Evolutionary conservation across 2,329 filamentous ascomycete species (phyloP), one percentile per base, ranked within the genome.

Genomic region (Cyphellophora europaea): DNA sequence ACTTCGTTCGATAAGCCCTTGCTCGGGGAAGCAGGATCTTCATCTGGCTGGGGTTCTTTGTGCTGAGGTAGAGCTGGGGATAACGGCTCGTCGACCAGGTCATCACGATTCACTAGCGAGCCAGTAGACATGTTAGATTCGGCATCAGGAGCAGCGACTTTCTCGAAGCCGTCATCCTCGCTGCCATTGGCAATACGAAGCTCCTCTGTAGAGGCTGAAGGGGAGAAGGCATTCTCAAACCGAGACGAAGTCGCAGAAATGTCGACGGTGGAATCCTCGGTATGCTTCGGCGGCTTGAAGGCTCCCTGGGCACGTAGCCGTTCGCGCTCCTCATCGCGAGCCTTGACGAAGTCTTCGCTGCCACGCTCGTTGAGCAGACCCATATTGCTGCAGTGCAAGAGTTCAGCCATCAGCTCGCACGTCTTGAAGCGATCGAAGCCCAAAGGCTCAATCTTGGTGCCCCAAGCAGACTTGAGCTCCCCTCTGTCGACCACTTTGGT

Each of bases 371-470:
- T 98, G 46, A 98, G 66, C 21, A 98, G 67, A 5, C 84, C 88
- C 91, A 98, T 98, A 56, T 98, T 98, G 57, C 89, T 96, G 61
- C 91, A 98, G 59, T 98, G 91, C 25, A 98, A 65, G 29, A 98
- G 68, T 59, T 98, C 91, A 1, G 91, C 91, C 91, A 98, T 96
- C 40, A 98, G 69, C 61, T 98, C 91, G 58, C 91, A 98, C 0
- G 91, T 96, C 67, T 98, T 98, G 69, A 98, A 98, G 13, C 91
- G 74, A 59, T 98, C 91, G 54, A 98, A 98, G 2, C 91, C 91
- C 6, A 98, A 71, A 3, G 91, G 89, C 58, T 96, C 87, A 34
- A 98, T 88, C 57, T 82, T 84, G 30, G 79, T 76, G 34, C 88
- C 88, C 66, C 93, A 98, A 0, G 91, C 91, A 3, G 87, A 89